A percentile compares a stretch with the other conserved stretches of the same genome.
Conservation (phyloP, 495 filamentous ascomycete species). For the Penicillium goetzii region DNA sequence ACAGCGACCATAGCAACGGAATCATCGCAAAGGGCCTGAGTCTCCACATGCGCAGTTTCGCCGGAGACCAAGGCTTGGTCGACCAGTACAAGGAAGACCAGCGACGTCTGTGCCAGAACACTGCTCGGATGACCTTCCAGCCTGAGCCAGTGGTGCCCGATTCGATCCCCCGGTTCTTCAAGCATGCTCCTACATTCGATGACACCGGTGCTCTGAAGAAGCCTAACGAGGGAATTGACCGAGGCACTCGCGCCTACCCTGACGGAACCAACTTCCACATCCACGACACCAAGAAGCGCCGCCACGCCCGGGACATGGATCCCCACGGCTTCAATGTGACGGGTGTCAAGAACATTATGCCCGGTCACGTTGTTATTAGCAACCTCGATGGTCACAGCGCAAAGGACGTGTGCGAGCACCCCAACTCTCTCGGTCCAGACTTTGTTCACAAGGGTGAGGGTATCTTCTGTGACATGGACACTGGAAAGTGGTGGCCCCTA, state of each 20-base stretch:
- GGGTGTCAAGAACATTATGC: not conserved
- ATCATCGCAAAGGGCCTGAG: not conserved
- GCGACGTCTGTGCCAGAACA: not conserved
- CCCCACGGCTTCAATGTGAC: not conserved
- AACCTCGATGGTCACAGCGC: not conserved
- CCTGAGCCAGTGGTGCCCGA: not conserved
- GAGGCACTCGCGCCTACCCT: not conserved
- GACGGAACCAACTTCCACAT: conserved; percentile 2
- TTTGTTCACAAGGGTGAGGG: not conserved
- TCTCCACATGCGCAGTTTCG: not conserved
- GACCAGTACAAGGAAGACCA: conserved; percentile 2
- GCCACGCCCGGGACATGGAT: not conserved
- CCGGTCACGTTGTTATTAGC: not conserved
- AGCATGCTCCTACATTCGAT: not conserved
- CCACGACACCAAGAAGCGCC: conserved; percentile 2
- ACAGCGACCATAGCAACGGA: not conserved
- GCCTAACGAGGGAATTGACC: not conserved
- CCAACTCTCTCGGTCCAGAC: not conserved
- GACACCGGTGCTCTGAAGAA: conserved; percentile 1
- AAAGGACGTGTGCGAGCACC: not conserved
- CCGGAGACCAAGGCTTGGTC: conserved; percentile 1
- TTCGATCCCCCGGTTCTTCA: not conserved
- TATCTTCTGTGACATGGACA: not conserved
- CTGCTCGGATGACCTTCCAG: not conserved
- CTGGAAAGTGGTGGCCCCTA: not conserved